Conservation (phyloP, 805 yeast species). For the Candida broadrunensis region DNA sequence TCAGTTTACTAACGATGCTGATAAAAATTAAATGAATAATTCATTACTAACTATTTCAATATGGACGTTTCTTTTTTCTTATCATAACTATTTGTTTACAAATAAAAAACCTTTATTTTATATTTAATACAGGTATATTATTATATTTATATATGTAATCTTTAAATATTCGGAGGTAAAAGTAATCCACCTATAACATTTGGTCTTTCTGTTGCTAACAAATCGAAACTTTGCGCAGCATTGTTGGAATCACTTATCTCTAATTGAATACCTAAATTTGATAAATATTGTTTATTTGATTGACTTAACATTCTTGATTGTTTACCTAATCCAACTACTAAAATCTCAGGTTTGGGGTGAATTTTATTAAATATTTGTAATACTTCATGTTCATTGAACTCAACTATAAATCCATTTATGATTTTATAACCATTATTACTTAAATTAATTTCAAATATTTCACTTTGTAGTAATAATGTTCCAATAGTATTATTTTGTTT, state of each 20-base stretch:
- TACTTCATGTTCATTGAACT: slow-evolving; percentile 39
- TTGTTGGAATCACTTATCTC: slow-evolving; percentile 63
- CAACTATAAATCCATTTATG: slow-evolving; percentile 51
- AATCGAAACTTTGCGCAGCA: slow-evolving; percentile 69
- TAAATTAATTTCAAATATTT: slow-evolving; percentile 59
- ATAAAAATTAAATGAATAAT: too few relatives aligned
- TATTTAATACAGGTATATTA: too few relatives aligned
- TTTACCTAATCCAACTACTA: slow-evolving; percentile 70
- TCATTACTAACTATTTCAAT: too few relatives aligned
- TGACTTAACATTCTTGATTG: slow-evolving; percentile 62
- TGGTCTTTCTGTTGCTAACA: slow-evolving; percentile 79
- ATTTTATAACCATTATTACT: slow-evolving; percentile 43
- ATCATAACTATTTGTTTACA: too few relatives aligned
- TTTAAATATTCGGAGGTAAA: slow-evolving; percentile 65
- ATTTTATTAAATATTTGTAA: slow-evolving; percentile 50
- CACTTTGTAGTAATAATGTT: slow-evolving; percentile 51
- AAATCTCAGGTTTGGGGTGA: slow-evolving; percentile 75
- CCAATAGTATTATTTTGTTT: slow-evolving; percentile 39
- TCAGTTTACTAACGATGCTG: too few relatives aligned
- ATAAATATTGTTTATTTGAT: slow-evolving; percentile 46
- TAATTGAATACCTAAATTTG: slow-evolving; percentile 61
- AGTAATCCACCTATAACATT: slow-evolving; percentile 69
- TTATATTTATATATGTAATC: too few relatives aligned
- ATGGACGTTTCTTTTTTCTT: too few relatives aligned
- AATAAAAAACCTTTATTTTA: too few relatives aligned